These are phyloP conservation scores for Trametes sanguinea DNA, from an alignment of 768 basidiomycete species.

Conservation along the genomic window DNA sequence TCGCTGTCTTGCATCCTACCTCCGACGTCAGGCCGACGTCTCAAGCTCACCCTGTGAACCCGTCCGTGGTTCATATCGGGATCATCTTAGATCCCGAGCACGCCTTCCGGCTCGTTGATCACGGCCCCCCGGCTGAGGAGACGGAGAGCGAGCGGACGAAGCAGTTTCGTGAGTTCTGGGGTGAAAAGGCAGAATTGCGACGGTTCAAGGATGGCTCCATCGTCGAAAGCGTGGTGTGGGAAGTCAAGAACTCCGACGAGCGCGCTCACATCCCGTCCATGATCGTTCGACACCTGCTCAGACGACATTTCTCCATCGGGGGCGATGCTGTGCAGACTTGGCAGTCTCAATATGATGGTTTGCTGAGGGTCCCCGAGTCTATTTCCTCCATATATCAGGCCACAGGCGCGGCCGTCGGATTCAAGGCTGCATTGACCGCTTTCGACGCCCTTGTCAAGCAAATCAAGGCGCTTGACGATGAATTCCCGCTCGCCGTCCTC, in stretches of 20 bases:
- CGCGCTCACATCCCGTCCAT: conserved; percentile 73
- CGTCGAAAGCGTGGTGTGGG: conserved; percentile 95
- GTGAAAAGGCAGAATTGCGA: conserved; percentile 85
- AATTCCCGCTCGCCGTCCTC: conserved; percentile 76
- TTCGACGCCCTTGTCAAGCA: conserved; percentile 78
- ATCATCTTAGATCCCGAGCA: conserved; percentile 70
- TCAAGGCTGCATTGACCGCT: conserved; percentile 72
- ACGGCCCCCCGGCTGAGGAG: conserved; percentile 80
- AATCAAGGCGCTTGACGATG: conserved; percentile 71
- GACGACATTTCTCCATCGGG: conserved; percentile 71
- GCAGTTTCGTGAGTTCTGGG: conserved; percentile 87
- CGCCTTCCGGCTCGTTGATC: conserved; percentile 87
- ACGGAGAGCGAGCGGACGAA: conserved; percentile 49
- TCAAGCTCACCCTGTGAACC: conserved; percentile 54
- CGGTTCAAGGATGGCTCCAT: conserved; percentile 97
- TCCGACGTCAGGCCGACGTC: conserved; percentile 48
- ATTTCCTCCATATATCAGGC: conserved; percentile 45
- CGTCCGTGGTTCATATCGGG: conserved; percentile 65
- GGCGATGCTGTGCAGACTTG: conserved; percentile 54
- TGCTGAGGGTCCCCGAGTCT: conserved; percentile 59
- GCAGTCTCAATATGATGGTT: conserved; percentile 58
- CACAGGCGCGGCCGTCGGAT: conserved; percentile 50
- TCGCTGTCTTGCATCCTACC: conserved; percentile 60
- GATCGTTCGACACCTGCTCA: conserved; percentile 75
- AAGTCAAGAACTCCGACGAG: conserved; percentile 78